Percentiles rank a stretch among this genome's conserved stretches.
Conservation (phyloP, 805 yeast species). For the Metschnikowia aberdeeniae region DNA sequence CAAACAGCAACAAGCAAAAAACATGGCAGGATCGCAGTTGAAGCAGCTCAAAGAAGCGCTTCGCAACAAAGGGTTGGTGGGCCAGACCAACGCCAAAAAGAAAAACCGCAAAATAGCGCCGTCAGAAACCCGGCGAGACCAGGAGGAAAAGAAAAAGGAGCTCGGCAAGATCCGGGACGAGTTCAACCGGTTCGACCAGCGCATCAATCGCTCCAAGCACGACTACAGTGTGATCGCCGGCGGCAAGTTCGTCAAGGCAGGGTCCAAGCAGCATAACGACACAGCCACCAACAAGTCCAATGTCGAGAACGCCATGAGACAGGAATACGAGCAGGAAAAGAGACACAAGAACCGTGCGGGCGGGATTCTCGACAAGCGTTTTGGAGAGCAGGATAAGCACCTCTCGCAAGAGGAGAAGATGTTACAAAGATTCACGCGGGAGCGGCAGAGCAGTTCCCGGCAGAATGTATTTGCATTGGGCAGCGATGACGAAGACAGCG, state of each 20-base stretch:
- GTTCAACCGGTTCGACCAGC: constrained; percentile 86
- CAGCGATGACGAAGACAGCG: constrained; percentile 69
- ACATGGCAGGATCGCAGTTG: constrained; percentile 84
- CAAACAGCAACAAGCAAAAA: background rate
- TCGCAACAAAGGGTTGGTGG: constrained; percentile 77
- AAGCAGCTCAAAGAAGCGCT: constrained; percentile 76
- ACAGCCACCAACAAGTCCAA: constrained; percentile 30
- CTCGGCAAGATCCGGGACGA: constrained; percentile 63
- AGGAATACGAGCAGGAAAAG: constrained; percentile 63
- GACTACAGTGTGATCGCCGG: constrained; percentile 41
- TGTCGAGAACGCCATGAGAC: constrained; percentile 41
- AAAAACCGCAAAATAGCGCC: constrained; percentile 51
- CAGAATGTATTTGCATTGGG: constrained; percentile 50
- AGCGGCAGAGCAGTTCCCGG: constrained; percentile 62
- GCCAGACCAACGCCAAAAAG: constrained; percentile 68
- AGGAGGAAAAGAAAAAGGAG: constrained; percentile 49
- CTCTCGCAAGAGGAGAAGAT: constrained; percentile 87
- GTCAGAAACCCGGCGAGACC: constrained; percentile 66
- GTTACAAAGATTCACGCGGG: constrained; percentile 92
- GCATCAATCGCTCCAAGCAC: constrained; percentile 62
- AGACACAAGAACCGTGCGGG: constrained; percentile 69
- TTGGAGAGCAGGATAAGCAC: constrained; percentile 75
- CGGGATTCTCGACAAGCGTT: constrained; percentile 77
- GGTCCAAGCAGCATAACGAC: constrained; percentile 33
- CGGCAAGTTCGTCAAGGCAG: constrained; percentile 44